Conservation (phyloP, 306 rosid genomes). For the Cucurbita maxima region DNA sequence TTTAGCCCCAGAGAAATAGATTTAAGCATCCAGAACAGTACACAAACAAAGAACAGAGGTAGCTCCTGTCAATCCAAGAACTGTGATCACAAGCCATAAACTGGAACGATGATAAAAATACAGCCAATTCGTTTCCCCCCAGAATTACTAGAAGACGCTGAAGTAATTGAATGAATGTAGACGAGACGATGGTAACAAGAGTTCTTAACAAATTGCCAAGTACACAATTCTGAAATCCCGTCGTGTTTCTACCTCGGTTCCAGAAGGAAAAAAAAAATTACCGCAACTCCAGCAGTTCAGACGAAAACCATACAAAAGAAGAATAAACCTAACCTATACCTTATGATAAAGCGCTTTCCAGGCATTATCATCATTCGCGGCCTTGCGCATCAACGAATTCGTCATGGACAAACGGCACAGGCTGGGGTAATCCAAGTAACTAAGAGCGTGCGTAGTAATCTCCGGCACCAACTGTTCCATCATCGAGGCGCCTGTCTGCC, state of each 20-base stretch:
- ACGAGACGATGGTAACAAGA: background rate
- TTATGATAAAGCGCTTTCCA: conserved; percentile 97
- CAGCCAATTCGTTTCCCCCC: background rate
- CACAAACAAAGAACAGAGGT: background rate
- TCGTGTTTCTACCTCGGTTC: background rate
- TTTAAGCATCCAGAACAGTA: background rate
- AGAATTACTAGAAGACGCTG: background rate
- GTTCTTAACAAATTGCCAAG: background rate
- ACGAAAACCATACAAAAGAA: background rate
- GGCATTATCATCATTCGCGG: conserved; percentile 94
- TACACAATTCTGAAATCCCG: background rate
- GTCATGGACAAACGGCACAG: conserved; percentile 95
- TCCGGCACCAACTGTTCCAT: conserved; percentile 99
- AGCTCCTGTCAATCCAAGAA: background rate
- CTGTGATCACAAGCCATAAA: background rate
- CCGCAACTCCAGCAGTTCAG: background rate
- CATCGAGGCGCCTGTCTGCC: conserved; percentile 73
- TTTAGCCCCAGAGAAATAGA: conserved; percentile 2
- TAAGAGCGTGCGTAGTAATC: conserved; percentile 90
- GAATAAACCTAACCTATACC: conserved; percentile 20
- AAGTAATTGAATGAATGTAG: background rate
- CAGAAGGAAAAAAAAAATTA: background rate
- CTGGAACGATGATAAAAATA: background rate
- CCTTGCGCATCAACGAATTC: conserved; percentile 83
- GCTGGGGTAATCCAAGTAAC: conserved; percentile 93